Percentiles rank a stretch among this genome's conserved stretches.
Evolutionary conservation across 768 basidiomycete genomes (phyloP).

Genomic region (Tephrocybe sp.): DNA sequence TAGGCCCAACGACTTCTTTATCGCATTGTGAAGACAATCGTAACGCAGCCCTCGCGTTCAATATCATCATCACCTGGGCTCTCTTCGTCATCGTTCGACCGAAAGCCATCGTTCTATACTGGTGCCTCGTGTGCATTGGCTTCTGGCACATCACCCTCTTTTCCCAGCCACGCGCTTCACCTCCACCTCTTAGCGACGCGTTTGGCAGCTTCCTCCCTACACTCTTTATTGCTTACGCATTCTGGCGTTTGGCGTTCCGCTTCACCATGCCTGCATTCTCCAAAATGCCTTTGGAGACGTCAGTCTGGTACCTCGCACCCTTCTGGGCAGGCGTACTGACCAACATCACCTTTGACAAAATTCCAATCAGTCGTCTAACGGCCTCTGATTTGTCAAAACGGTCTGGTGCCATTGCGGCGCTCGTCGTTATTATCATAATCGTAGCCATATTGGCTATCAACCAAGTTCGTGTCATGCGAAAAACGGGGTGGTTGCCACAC

Average conservation of each 20-base stretch:
- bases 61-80: conserved; percentile 62
- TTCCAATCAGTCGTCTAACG: conserved; percentile 78
- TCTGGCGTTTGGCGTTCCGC: conserved; percentile 76
- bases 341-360: conserved; percentile 66
- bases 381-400: conserved; percentile 62
- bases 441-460: conserved; percentile 61
- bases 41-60: conserved; percentile 66
- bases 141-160: conserved; percentile 85
- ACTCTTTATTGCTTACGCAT: conserved; percentile 73
- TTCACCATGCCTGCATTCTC: conserved; percentile 71
- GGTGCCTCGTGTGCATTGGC: conserved; percentile 79
- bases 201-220: conserved; percentile 77
- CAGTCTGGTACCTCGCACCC: conserved; percentile 70
- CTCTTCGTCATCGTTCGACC: conserved; percentile 76
- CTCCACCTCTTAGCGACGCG: conserved; percentile 68
- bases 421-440: conserved; percentile 66
- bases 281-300: conserved; percentile 67
- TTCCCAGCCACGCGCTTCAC: conserved; percentile 64
- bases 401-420: conserved; percentile 63
- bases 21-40: conserved; percentile 72
- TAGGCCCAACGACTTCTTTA: conserved; percentile 45
- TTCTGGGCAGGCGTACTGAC: conserved; percentile 79
- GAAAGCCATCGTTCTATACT: conserved; percentile 62
- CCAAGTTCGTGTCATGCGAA: conserved; percentile 78
- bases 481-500: conserved; percentile 79